Base-by-base conservation (phyloP, 2,329 filamentous ascomycete genomes). In the Xylaria arbuscula region DNA sequence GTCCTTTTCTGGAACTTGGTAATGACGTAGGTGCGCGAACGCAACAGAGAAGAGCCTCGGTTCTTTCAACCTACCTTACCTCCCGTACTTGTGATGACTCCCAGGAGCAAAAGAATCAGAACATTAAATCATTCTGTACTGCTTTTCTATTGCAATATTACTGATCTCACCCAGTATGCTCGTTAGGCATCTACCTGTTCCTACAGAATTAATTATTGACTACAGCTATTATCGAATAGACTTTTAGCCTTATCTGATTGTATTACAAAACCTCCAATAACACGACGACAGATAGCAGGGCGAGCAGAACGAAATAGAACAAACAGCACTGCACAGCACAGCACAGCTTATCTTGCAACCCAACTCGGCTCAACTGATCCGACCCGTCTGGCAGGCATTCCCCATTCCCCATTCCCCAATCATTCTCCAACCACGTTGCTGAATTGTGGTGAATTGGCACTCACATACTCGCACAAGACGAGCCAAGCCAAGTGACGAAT, bases 221-320 rank as follows among this genome's bases (percentile, higher is more conserved):
- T n/a, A n/a, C n/a, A n/a, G n/a, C n/a, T n/a, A n/a, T n/a, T n/a
- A n/a, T 28, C 28, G 28, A 28, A 28, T 28, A 3, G 28, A 28
- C 28, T 28, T 28, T 28, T 28, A 28, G 5, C 5, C 28, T 28
- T 2, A 28, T 5, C 28, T 28, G 28, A 28, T 28, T 28, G 28
- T 5, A 28, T 28, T 5, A 28, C 15, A 45, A 45, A n/a, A n/a
- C 15, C 51, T 60, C 69, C 69, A 71, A 71, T 71, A 62, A 57
- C 62, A 65, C 57, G n/a, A 15, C 62, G 69, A 67, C 67, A 71
- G 60, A 63, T 71, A 57, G 67, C 62, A 71, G n/a, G 53, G 47
- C 48, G 50, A 47, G 10, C 3, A 40, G 34, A 36, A n/a, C 28
- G 38, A 28, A 28, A 45, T 45, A 15, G 24, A 24, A 34, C 17